A percentile compares a stretch with the other conserved stretches of the same genome.
Conservation (phyloP, 2,329 filamentous ascomycete species). For the Emergomyces pasteurianus region DNA sequence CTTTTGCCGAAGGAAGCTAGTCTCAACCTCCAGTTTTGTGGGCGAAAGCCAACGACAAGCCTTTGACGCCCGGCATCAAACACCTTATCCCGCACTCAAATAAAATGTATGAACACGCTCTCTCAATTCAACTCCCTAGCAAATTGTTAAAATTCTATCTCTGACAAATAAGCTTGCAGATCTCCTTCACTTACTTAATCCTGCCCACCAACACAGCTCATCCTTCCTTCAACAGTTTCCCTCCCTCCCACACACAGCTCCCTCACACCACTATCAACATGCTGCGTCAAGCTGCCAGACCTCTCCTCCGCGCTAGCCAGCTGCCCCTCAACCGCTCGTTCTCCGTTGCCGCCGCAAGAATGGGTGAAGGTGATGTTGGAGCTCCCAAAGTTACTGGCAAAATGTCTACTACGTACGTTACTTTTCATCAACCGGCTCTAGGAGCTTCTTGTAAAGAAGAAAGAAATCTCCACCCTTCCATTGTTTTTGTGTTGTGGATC, state of each 20-base stretch:
- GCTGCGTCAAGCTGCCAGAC: constrained; percentile 54
- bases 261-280: constrained; percentile 33
- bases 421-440: neutral
- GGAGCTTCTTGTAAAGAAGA: neutral
- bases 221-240: constrained; percentile 2
- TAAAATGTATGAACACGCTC: neutral
- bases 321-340: constrained; percentile 45
- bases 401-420: constrained; percentile 25
- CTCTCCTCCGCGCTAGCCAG: constrained; percentile 43
- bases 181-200: neutral
- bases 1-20: neutral
- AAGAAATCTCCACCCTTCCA: neutral
- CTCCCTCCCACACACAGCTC: neutral
- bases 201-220: constrained; percentile 4
- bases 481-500: too few species aligned
- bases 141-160: neutral
- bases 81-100: neutral
- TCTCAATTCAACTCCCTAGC: neutral
- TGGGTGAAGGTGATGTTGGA: constrained; percentile 61
- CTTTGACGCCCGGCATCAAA: neutral
- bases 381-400: constrained; percentile 26
- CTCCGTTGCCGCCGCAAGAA: constrained; percentile 49
- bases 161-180: constrained; percentile 1
- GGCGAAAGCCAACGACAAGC: neutral
- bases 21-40: neutral